Conservation (phyloP, 345 rosid genomes). For the Corymbia maculata region DNA sequence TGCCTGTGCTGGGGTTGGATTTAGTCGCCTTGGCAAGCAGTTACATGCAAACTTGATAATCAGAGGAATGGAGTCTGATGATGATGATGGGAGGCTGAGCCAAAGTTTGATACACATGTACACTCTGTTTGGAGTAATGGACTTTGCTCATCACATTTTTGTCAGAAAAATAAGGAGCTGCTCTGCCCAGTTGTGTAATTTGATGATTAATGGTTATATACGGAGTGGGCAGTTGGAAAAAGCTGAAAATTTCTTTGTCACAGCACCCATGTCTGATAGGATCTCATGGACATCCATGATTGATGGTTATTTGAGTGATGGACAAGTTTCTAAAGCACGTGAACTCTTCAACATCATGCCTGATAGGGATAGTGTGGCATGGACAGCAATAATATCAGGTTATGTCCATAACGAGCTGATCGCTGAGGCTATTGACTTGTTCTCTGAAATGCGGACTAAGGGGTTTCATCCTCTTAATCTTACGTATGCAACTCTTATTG, state of each 20-base stretch:
- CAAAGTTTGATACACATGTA: slow-evolving; percentile 74
- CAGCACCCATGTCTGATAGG: slow-evolving; percentile 17
- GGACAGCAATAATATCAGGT: slow-evolving; percentile 53
- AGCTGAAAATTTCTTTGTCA: slow-evolving; percentile 36
- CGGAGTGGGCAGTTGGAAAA: slow-evolving; percentile 28
- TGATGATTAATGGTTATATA: slow-evolving; percentile 35
- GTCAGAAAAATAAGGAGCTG: slow-evolving; percentile 9
- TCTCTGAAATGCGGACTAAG: slow-evolving; percentile 22
- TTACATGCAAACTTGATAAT: slow-evolving; percentile 45
- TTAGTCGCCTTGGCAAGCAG: slow-evolving; percentile 44
- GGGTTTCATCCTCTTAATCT: slow-evolving; percentile 22
- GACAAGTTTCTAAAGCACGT: slow-evolving; percentile 23
- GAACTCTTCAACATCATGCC: slow-evolving; percentile 27
- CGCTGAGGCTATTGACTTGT: slow-evolving; percentile 22
- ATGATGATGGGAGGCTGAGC: slow-evolving; percentile 50
- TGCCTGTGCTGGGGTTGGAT: slow-evolving; percentile 57
- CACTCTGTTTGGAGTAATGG: slow-evolving; percentile 41
- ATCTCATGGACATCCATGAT: slow-evolving; percentile 55
- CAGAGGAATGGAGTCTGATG: slow-evolving; percentile 29
- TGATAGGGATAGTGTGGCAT: slow-evolving; percentile 38
- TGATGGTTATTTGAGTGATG: slow-evolving; percentile 29
- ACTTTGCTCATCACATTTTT: slow-evolving; percentile 33
- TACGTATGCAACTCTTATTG: slow-evolving; percentile 37
- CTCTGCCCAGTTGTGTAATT: slow-evolving; percentile 28
- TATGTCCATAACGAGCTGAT: slow-evolving; percentile 43